These are phyloP conservation scores for Pueraria montana DNA, from an alignment of 306 rosid species.

Conservation along the genomic window DNA sequence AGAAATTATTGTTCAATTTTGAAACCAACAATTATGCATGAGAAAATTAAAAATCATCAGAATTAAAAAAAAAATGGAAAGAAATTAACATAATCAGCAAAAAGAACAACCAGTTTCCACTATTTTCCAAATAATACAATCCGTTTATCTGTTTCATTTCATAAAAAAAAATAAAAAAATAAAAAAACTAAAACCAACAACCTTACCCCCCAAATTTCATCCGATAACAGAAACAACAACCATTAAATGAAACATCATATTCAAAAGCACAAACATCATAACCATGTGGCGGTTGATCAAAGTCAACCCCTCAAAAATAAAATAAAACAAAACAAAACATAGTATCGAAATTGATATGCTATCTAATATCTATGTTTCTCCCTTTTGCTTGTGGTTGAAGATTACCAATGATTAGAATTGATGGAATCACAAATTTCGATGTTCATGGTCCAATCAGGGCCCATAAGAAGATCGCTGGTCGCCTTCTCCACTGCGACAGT, in stretches of 20 bases:
- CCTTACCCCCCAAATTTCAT: slow-evolving; percentile 40
- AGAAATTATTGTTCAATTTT: not conserved
- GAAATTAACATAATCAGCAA: not conserved
- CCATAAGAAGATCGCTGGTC: slow-evolving; percentile 97
- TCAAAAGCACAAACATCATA: slow-evolving; percentile 41
- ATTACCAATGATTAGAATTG: slow-evolving; percentile 91
- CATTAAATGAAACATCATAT: slow-evolving; percentile 33
- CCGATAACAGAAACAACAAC: slow-evolving; percentile 31
- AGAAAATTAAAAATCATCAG: not conserved
- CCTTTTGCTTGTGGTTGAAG: slow-evolving; percentile 31
- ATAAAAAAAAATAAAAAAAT: not conserved
- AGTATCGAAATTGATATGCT: slow-evolving; percentile 44
- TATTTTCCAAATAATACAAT: slow-evolving; percentile 15
- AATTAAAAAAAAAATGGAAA: not conserved
- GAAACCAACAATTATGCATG: slow-evolving; percentile 34
- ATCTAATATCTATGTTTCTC: slow-evolving; percentile 22
- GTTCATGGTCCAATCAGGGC: slow-evolving; percentile 99
- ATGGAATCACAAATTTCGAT: slow-evolving; percentile 98
- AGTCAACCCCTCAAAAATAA: slow-evolving; percentile 52
- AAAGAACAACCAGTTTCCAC: slow-evolving; percentile 15
- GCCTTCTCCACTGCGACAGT: slow-evolving; percentile 98
- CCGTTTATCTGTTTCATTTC: slow-evolving; percentile 13
- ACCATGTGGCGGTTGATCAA: slow-evolving; percentile 44
- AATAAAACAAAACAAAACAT: not conserved
- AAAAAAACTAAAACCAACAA: not conserved